Base-by-base conservation (phyloP, 2,329 filamentous ascomycete species). In the Colletotrichum acutatum region DNA sequence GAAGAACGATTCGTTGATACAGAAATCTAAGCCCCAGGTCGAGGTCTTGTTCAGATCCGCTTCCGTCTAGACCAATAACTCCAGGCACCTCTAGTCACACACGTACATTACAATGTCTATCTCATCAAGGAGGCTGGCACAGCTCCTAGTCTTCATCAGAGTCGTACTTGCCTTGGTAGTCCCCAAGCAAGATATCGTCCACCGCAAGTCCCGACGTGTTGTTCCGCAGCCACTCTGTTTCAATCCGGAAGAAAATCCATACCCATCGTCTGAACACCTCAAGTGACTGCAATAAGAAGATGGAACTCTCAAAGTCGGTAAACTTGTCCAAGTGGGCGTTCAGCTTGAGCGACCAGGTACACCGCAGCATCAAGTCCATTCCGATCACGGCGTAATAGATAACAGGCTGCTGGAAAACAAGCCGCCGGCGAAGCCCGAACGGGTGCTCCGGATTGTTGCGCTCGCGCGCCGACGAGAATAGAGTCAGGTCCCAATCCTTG, bases 191-290 rank as follows among this genome's bases (percentile, higher is more conserved):
- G 66, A 97, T 91, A 79, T 95, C 93, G 77, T 94, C 92, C 80
- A 89, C 77, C 79, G 87, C 80, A 82, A 91, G 75, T 81, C 91
- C 82, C 82, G 80, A 80, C 22, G 82, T 81, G 16, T 83, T 84
- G 76, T 83, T 88, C 83, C 91, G 86, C 83, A 94, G 89, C 93
- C 94, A 98, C 85, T 99, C 97, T 26, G 95, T 95, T 86, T 99
- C 97, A 53, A 97, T 92, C 11, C 97, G 90, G 83, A 98, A 94
- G 83, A 98, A 98, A 70, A 98, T 95, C 97, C 97, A 99, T 74
- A 98, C 89, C 95, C 96, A 98, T 70, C 97, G 89, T 60, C 97
- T 89, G 58, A 94, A 87, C 22, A 98, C 93, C 84, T 99, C 97
- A 12, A 98, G 86, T 57, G 94, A 88, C 85, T 98, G 93, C 78